Evolutionary conservation across 306 rosid species (phyloP), one percentile per base, ranked within the genome.

Genomic region (Crataegus laevigata): DNA sequence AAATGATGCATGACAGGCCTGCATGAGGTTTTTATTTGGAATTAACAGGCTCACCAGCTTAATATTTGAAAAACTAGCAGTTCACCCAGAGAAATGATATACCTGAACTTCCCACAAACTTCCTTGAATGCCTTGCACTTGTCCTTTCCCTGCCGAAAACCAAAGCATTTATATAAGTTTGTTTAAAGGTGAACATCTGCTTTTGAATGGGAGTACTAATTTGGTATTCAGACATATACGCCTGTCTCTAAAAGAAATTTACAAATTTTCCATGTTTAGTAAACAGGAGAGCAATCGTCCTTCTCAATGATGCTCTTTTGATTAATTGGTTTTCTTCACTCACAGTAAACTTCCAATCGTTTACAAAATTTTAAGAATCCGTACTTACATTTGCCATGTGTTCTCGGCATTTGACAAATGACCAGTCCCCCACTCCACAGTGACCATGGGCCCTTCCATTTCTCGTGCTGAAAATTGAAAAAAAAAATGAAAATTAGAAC

Each of bases 1-100:
- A 94, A 91, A 82, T 88, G 79, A 85, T 94, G 98, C 97, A 91
- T 94, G 71, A 88, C 98, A 72, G 97, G 97, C 86, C 97, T 94
- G 90, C 84, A 87, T 9, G 77, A 78, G 18, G 80, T 45, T 28
- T 32, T 47, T 69, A 30, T 71, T 62, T 47, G 52, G 71, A 72
- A 47, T 79, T 62, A 64, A 57, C 19, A 84, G 11, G n/a, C 22
- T 30, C 57, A 58, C 61, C 0, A 29, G 32, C 6, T 65, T 60
- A 63, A 66, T 29, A 36, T 63, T 28, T 63, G 68, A 30, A 78
- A 76, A 83, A 84, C 76, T 72, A 52, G 74, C 71, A 83, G 42
- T 63, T 5, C 62, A 52, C 51, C 21, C 4, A 64, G 29, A 40
- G n/a, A 64, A 42, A 55, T 40, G 57, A 60, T 42, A 68, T 74